Evolutionary conservation across 176 grass and related monocot species (phyloP).

Genomic region (Urochloa ruziziensis): DNA sequence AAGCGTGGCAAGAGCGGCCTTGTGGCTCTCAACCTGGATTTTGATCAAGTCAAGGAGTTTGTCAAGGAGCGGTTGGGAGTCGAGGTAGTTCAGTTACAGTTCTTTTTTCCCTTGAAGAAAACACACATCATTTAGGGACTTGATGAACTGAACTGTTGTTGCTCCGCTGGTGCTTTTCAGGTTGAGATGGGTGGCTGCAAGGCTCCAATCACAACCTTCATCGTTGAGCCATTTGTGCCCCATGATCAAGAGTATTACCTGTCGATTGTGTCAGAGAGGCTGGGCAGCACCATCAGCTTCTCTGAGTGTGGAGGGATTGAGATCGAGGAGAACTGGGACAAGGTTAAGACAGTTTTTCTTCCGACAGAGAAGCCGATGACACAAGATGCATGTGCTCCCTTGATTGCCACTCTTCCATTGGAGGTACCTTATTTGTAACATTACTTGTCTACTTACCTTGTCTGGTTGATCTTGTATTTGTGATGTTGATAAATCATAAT

Average conservation of each 20-base stretch:
- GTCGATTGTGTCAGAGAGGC: constrained; percentile 71
- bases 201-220: constrained; percentile 94
- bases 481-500: not conserved
- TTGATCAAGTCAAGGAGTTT: constrained; percentile 73
- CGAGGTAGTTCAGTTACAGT: constrained; percentile 48
- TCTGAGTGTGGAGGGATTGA: constrained; percentile 93
- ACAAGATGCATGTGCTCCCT: constrained; percentile 65
- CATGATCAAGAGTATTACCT: constrained; percentile 94
- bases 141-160: not conserved
- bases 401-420: constrained; percentile 83
- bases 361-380: constrained; percentile 70
- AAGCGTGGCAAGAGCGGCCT: constrained; percentile 95
- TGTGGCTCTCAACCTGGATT: constrained; percentile 85
- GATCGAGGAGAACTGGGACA: constrained; percentile 98
- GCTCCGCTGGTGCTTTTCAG: constrained; percentile 24
- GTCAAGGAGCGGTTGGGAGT: constrained; percentile 70
- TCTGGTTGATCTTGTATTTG: not conserved
- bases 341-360: constrained; percentile 89
- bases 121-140: not conserved
- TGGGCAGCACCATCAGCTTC: constrained; percentile 92
- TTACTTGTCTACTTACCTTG: not conserved
- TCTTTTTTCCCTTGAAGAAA: not conserved
- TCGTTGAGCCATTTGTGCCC: constrained; percentile 84
- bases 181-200: constrained; percentile 92
- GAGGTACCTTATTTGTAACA: constrained; percentile 48